phyloP scores from a whole-genome alignment of 257 asterid genomes.

The Fraxinus pennsylvanica region DNA sequence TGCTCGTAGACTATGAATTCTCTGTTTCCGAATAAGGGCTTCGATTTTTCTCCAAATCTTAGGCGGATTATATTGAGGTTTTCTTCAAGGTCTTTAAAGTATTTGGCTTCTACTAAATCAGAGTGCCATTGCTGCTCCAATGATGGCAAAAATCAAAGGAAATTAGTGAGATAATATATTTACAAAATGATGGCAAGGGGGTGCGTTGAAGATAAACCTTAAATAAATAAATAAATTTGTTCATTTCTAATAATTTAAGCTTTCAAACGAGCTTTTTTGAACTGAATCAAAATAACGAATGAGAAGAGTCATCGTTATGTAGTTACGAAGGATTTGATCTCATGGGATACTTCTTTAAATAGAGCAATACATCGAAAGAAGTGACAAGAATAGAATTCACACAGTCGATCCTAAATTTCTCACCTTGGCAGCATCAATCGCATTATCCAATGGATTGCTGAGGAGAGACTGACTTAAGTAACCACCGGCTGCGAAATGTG shows the following conservation, averaged over 20 bases:
- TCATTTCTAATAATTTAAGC: too few species aligned
- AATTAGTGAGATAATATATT: not conserved
- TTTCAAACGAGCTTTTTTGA: too few species aligned
- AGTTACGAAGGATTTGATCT: too few species aligned
- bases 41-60: constrained; percentile 74
- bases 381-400: too few species aligned
- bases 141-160: not conserved
- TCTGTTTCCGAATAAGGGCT: constrained; percentile 82
- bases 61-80: constrained; percentile 76
- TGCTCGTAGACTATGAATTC: constrained; percentile 89
- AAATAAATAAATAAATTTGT: too few species aligned
- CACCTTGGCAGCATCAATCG: too few species aligned
- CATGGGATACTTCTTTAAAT: too few species aligned
- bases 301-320: not conserved
- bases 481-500: constrained; percentile 79
- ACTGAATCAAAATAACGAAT: too few species aligned
- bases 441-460: constrained; percentile 31
- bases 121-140: constrained; percentile 77
- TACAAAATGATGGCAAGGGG: too few species aligned
- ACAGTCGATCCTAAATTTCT: too few species aligned
- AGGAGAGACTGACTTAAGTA: constrained; percentile 67
- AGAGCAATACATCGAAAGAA: too few species aligned
- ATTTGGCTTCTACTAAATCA: constrained; percentile 74
- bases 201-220: too few species aligned
- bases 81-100: constrained; percentile 75